Base-by-base conservation (phyloP, 1,284 basidiomycete genomes). In the Irpex lacteus region DNA sequence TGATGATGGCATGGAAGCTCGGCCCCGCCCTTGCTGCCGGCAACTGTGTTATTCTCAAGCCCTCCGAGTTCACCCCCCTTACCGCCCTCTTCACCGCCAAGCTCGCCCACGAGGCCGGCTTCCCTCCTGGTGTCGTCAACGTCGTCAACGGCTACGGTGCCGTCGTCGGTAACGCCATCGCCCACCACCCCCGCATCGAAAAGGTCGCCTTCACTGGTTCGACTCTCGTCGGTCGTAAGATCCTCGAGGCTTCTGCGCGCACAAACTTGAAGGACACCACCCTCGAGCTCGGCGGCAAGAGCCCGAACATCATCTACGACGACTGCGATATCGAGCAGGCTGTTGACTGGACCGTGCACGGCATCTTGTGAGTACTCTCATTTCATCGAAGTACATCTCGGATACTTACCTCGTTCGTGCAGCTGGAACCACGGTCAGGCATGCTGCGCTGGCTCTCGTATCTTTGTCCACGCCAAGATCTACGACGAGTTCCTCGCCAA, bases 261-360 rank as follows among this genome's bases (percentile, higher is more conserved):
- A 89, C 84, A 58, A 96, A 98, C 76, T 76, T 98, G 70, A 97
- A 97, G 82, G 87, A 85, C 60, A 91, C 97, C 60, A 95, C 94
- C 3, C 87, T 98, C 70, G 96, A 98, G 79, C 85, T 98, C 58
- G 96, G 96, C 47, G 95, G 96, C 44, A 98, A 98, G 84, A 90
- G 89, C 65, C 92, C 95, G 21, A 92, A 89, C 73, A 85, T 91
- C 73, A 81, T 92, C 66, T 91, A 87, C 66, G 80, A 91, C 65
- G 90, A 92, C 69, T 88, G 88, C 0, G 83, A 91, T 71, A 69
- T 97, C 60, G 90, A 94, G 1, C 84, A 91, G 74, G 92, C 94
- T 36, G 86, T 95, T 55, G 82, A 86, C 67, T 97, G 94, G 92
- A 82, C 94, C 21, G 81, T 86, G 1, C 90, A 90, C 76, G 92